These are phyloP conservation scores for Calonectria pauciramosa DNA, from an alignment of 2,329 filamentous ascomycete genomes.

Conservation along the genomic window DNA sequence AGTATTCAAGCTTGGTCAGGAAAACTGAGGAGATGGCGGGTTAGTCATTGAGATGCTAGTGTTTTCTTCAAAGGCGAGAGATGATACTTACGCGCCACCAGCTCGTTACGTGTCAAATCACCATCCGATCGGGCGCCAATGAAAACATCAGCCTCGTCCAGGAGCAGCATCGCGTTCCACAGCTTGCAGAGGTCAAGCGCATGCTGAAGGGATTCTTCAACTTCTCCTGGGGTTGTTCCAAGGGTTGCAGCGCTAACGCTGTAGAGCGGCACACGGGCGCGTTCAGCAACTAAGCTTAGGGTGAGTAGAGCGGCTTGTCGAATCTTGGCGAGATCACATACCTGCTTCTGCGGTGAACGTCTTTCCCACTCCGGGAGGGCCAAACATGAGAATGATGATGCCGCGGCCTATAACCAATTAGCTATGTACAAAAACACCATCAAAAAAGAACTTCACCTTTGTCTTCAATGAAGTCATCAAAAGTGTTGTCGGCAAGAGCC, in stretches of 20 bases:
- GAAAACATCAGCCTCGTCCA: slow-evolving; percentile 44
- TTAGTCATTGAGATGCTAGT: neutral
- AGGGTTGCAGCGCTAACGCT: slow-evolving; percentile 29
- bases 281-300: slow-evolving; percentile 17
- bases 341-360: slow-evolving; percentile 43
- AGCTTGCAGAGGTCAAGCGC: slow-evolving; percentile 36
- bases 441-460: neutral
- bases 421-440: neutral
- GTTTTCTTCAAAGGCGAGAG: neutral
- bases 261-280: slow-evolving; percentile 30
- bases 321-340: neutral
- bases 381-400: slow-evolving; percentile 46
- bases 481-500: neutral
- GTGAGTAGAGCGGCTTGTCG: neutral
- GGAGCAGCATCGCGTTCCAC: slow-evolving; percentile 41
- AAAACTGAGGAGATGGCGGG: slow-evolving; percentile 48
- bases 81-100: slow-evolving; percentile 32
- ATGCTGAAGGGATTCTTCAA: slow-evolving; percentile 13
- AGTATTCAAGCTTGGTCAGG: slow-evolving; percentile 56
- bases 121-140: slow-evolving; percentile 27
- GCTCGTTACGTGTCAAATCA: slow-evolving; percentile 37
- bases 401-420: slow-evolving; percentile 24
- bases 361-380: slow-evolving; percentile 47
- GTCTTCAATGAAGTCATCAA: slow-evolving; percentile 21
- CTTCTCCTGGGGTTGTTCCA: neutral